These are phyloP conservation scores for Cyphellophora europaea DNA, from an alignment of 2,329 filamentous ascomycete species.

Conservation along the genomic window DNA sequence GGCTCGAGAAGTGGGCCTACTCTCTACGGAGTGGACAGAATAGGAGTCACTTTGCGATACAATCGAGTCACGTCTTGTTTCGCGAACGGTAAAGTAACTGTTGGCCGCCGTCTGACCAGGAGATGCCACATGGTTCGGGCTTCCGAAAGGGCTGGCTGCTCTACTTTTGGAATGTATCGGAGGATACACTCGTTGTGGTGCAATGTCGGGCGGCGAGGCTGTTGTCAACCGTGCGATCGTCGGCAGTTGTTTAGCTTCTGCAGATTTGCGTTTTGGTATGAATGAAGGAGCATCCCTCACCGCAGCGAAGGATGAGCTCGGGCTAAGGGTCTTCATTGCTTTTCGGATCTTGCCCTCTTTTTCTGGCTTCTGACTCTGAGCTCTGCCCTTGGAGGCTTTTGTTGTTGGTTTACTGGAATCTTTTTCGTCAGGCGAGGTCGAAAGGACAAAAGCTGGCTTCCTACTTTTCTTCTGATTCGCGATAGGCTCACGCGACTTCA, in stretches of 20 bases:
- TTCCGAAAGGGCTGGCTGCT: conserved; percentile 12
- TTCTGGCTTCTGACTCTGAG: conserved; percentile 8
- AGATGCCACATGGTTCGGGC: conserved; percentile 6
- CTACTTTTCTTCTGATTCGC: conserved; percentile 21
- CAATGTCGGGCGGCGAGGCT: neutral
- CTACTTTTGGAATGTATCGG: neutral
- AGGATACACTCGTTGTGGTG: neutral
- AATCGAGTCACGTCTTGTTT: conserved; percentile 30
- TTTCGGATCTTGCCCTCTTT: conserved; percentile 16
- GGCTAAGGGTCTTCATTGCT: conserved; percentile 18
- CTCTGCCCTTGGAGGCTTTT: neutral
- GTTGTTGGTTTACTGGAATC: neutral
- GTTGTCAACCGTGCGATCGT: neutral
- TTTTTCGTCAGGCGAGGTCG: neutral
- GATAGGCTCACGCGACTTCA: conserved; percentile 4
- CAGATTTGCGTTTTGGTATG: conserved; percentile 6
- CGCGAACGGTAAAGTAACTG: conserved; percentile 27
- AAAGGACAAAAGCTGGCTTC: conserved; percentile 8
- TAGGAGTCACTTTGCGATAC: conserved; percentile 33
- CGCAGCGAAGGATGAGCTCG: conserved; percentile 14
- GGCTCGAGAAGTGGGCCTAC: conserved; percentile 19
- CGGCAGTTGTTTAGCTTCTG: conserved; percentile 1
- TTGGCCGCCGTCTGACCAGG: conserved; percentile 15
- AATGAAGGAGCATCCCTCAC: conserved; percentile 12
- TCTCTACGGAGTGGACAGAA: conserved; percentile 26